Percentiles rank a stretch among this genome's conserved stretches.
Evolutionary conservation across 805 yeast genomes (phyloP).

Genomic region (Ogataea ramenticola): DNA sequence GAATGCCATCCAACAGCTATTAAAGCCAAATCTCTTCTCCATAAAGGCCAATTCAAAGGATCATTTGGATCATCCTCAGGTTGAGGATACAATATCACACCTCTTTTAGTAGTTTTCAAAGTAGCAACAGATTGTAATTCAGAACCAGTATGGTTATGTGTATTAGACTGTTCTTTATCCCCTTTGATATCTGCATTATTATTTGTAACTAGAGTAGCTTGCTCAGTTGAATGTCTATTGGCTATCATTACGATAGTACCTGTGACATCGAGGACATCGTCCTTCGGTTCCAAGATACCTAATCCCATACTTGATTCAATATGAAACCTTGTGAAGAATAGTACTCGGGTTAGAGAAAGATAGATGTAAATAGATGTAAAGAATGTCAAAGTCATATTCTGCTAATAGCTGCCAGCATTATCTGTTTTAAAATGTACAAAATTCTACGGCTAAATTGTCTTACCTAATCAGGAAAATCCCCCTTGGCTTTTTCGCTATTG

Average conservation of each 20-base stretch:
- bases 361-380: no score
- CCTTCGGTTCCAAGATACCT: slow-evolving; percentile 35
- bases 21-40: slow-evolving; percentile 50
- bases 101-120: slow-evolving; percentile 38
- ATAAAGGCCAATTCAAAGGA: slow-evolving; percentile 59
- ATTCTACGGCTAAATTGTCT: no score
- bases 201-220: background rate
- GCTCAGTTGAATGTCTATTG: background rate
- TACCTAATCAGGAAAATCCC: no score
- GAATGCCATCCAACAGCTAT: slow-evolving; percentile 48
- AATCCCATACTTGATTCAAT: slow-evolving; percentile 14
- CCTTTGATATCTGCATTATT: background rate
- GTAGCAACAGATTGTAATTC: slow-evolving; percentile 5
- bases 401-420: no score
- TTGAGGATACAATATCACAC: slow-evolving; percentile 51
- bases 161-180: background rate
- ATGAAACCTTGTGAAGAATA: no score
- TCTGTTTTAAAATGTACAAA: no score
- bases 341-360: no score
- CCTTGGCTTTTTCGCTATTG: no score
- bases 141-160: background rate
- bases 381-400: no score
- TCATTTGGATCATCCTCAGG: slow-evolving; percentile 59
- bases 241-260: slow-evolving; percentile 39
- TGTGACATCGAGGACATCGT: slow-evolving; percentile 30